phyloP scores from a whole-genome alignment of 148 eudicot genomes.

The Amaranthus palmeri region DNA sequence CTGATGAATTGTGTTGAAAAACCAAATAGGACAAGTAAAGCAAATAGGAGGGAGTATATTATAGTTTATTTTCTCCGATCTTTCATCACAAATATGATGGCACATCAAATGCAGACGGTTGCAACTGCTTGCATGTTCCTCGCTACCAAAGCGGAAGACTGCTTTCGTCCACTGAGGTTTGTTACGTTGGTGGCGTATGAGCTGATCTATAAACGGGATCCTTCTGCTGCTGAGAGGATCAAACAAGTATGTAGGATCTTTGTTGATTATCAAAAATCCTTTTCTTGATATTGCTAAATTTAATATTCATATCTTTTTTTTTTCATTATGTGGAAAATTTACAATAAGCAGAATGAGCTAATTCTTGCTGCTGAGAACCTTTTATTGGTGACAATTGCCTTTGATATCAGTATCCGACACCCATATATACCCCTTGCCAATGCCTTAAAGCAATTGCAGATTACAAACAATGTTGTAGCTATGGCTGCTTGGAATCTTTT shows the following conservation, averaged over 20 bases:
- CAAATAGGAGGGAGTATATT: neutral
- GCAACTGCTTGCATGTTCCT: conserved; percentile 71
- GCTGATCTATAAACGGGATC: conserved; percentile 59
- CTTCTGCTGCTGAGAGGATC: conserved; percentile 59
- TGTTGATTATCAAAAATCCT: neutral
- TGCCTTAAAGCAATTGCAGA: conserved; percentile 53
- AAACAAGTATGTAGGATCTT: conserved; percentile 44
- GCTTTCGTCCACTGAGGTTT: conserved; percentile 48
- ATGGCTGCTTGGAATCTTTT: conserved; percentile 80
- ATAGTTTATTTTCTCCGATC: conserved; percentile 5
- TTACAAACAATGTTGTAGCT: conserved; percentile 53
- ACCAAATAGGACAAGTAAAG: no score
- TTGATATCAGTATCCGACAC: conserved; percentile 61
- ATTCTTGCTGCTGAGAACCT: conserved; percentile 55
- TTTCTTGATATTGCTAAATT: conserved; percentile 3
- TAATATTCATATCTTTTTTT: conserved; percentile 9
- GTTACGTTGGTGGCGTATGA: conserved; percentile 61
- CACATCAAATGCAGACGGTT: conserved; percentile 44
- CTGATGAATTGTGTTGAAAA: no score
- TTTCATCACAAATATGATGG: neutral
- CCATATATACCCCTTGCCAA: conserved; percentile 71
- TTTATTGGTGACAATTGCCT: conserved; percentile 51
- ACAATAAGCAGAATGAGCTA: conserved; percentile 53
- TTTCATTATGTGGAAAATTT: conserved; percentile 49
- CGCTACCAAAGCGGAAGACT: conserved; percentile 71